Percentiles rank a stretch among this genome's conserved stretches.
Evolutionary conservation across 2,329 filamentous ascomycete species (phyloP).

Genomic region (Aspergillus sojae): DNA sequence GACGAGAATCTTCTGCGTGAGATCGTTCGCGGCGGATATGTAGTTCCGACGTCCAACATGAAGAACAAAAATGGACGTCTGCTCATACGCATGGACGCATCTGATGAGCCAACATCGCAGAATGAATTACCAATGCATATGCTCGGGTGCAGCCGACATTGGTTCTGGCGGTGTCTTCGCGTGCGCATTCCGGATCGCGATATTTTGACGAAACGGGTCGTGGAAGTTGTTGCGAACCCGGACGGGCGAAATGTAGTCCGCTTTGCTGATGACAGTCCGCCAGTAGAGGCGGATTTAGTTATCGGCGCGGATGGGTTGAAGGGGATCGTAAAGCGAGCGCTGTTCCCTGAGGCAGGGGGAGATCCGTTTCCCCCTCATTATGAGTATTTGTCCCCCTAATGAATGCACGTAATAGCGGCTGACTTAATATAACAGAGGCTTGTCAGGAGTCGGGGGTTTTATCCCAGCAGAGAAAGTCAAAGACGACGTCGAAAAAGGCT

Average conservation of each 20-base stretch:
- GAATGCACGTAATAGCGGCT: background rate
- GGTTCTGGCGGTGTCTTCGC: constrained; percentile 42
- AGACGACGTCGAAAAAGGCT: constrained; percentile 35
- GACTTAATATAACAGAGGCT: constrained; percentile 31
- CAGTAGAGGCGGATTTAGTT: constrained; percentile 43
- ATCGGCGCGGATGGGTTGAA: constrained; percentile 48
- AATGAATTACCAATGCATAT: constrained; percentile 28
- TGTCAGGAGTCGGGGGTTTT: constrained; percentile 52
- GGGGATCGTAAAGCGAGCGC: constrained; percentile 36
- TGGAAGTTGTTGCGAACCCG: constrained; percentile 27
- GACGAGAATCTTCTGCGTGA: constrained; percentile 38
- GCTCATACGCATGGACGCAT: constrained; percentile 30
- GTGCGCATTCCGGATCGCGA: constrained; percentile 36
- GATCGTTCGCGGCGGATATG: constrained; percentile 39
- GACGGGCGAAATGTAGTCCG: constrained; percentile 30
- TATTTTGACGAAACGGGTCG: constrained; percentile 38
- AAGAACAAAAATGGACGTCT: constrained; percentile 38
- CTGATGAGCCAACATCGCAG: constrained; percentile 1
- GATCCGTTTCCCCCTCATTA: constrained; percentile 44
- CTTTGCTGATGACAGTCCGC: constrained; percentile 38
- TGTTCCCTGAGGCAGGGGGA: constrained; percentile 38
- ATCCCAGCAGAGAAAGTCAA: constrained; percentile 34
- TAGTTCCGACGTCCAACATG: constrained; percentile 34
- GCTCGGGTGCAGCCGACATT: constrained; percentile 42
- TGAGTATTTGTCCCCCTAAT: constrained; percentile 32